Conservation (phyloP, 345 rosid genomes). For the Kandelia obovata region DNA sequence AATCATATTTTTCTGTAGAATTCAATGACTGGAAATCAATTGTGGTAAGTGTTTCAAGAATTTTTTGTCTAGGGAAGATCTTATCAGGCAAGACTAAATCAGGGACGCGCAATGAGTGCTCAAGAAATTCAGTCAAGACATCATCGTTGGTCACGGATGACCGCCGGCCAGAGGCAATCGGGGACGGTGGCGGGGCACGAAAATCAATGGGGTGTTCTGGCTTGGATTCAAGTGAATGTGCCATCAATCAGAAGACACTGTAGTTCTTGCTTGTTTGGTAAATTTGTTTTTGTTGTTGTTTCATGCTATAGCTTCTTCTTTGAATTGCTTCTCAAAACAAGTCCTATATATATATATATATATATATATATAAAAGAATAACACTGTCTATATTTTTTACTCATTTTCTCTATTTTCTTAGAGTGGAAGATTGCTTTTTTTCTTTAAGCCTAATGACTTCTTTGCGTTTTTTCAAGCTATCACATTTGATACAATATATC, state of each 20-base stretch:
- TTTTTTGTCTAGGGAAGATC: slow-evolving; percentile 66
- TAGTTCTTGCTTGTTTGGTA: background rate
- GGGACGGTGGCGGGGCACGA: slow-evolving; percentile 91
- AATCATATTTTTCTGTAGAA: slow-evolving; percentile 22
- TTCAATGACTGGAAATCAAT: slow-evolving; percentile 47
- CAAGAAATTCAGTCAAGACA: slow-evolving; percentile 69
- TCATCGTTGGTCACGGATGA: slow-evolving; percentile 76
- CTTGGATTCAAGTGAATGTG: slow-evolving; percentile 43
- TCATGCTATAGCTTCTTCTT: too few species aligned
- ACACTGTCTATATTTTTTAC: too few species aligned
- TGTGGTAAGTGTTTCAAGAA: slow-evolving; percentile 53
- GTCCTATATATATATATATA: too few species aligned
- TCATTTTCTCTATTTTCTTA: too few species aligned
- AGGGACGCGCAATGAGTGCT: slow-evolving; percentile 69
- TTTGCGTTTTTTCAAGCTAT: background rate
- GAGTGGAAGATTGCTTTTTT: too few species aligned
- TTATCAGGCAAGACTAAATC: slow-evolving; percentile 74
- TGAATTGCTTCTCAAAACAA: too few species aligned
- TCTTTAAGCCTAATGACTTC: background rate
- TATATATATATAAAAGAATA: too few species aligned
- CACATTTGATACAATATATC: background rate
- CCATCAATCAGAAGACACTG: slow-evolving; percentile 16
- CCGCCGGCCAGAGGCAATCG: slow-evolving; percentile 60
- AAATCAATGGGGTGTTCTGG: slow-evolving; percentile 58
- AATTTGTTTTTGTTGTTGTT: background rate